Evolutionary conservation across 768 basidiomycete genomes (phyloP).

Genomic region (Lentinus brumalis): DNA sequence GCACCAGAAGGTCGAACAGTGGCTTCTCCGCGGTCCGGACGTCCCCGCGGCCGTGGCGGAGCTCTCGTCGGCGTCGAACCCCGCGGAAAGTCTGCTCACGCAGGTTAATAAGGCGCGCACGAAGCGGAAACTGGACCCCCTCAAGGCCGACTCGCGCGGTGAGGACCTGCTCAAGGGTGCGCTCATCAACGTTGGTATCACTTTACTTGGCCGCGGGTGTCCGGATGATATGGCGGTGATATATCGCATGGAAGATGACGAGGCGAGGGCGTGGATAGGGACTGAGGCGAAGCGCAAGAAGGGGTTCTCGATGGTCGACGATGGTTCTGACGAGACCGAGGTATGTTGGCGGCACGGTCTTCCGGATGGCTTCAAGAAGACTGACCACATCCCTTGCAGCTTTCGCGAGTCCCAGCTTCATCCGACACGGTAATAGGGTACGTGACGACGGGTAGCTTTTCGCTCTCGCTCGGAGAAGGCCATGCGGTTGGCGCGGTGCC

Average conservation of each 20-base stretch:
- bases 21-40: constrained; percentile 70
- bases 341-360: constrained; percentile 12
- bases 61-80: constrained; percentile 41
- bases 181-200: constrained; percentile 66
- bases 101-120: constrained; percentile 61
- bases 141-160: constrained; percentile 37
- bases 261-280: constrained; percentile 51
- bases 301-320: constrained; percentile 18
- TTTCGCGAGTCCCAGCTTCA: constrained; percentile 45
- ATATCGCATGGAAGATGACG: constrained; percentile 60
- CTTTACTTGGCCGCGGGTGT: constrained; percentile 64
- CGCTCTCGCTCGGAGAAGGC: constrained; percentile 76
- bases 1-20: constrained; percentile 42
- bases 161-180: constrained; percentile 58
- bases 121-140: constrained; percentile 50
- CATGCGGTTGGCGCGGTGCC: constrained; percentile 78
- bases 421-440: constrained; percentile 68
- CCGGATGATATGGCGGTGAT: constrained; percentile 77
- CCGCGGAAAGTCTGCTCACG: constrained; percentile 46
- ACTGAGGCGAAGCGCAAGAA: constrained; percentile 29
- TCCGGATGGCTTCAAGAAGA: not conserved
- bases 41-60: constrained; percentile 47
- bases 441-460: constrained; percentile 82
- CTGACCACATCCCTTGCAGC: constrained; percentile 32
- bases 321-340: constrained; percentile 34